Conservation (phyloP, 208 protist species). For the Wallacemonas sp. region DNA sequence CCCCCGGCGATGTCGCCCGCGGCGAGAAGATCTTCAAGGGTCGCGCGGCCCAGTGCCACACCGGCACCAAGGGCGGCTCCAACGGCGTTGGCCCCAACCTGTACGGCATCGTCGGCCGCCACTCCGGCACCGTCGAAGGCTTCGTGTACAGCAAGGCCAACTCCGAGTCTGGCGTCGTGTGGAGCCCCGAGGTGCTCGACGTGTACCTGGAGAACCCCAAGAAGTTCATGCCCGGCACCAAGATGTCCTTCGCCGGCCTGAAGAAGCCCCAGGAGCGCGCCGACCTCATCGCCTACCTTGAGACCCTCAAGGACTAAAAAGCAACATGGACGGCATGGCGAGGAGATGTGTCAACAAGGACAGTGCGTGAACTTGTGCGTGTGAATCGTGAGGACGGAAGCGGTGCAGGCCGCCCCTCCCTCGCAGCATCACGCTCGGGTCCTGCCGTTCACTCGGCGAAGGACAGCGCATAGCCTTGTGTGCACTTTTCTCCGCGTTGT, state of each 20-base stretch:
- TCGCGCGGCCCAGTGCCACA: slow-evolving; percentile 90
- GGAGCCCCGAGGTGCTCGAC: slow-evolving; percentile 85
- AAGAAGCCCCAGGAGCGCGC: slow-evolving; percentile 88
- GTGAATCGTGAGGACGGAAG: too few relatives aligned
- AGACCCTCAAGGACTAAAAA: slow-evolving; percentile 28
- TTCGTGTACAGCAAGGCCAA: slow-evolving; percentile 92
- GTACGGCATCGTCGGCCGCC: slow-evolving; percentile 81
- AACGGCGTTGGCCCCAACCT: slow-evolving; percentile 86
- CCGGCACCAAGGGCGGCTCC: slow-evolving; percentile 50
- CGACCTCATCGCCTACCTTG: slow-evolving; percentile 90
- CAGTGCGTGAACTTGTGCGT: too few relatives aligned
- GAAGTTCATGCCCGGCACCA: slow-evolving; percentile 95
- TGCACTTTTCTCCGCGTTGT: too few relatives aligned
- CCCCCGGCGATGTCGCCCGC: slow-evolving; percentile 42
- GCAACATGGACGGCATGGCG: not conserved
- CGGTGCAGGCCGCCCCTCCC: too few relatives aligned
- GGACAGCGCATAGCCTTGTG: too few relatives aligned
- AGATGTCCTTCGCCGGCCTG: slow-evolving; percentile 94
- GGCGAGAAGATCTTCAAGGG: slow-evolving; percentile 90
- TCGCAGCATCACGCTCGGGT: too few relatives aligned
- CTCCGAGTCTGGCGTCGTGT: slow-evolving; percentile 76
- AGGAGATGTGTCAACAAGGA: too few relatives aligned
- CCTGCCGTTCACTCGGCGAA: too few relatives aligned
- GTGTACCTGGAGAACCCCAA: slow-evolving; percentile 94
- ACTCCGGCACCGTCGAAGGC: slow-evolving; percentile 79